Evolutionary conservation across 495 filamentous ascomycete genomes (phyloP), one percentile per base, ranked within the genome.

Genomic region (Jackrogersella minutella): DNA sequence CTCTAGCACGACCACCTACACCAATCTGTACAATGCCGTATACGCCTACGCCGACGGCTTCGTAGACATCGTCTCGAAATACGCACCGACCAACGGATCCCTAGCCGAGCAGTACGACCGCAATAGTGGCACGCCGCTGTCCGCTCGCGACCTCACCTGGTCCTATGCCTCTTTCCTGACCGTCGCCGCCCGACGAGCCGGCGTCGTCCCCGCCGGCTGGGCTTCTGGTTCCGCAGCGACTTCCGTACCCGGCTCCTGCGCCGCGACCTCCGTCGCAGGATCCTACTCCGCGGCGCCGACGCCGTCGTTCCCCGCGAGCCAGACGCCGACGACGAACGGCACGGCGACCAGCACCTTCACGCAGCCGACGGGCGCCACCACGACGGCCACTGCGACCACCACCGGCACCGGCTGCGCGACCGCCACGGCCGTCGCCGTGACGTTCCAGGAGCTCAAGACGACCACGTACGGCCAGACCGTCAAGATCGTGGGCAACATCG

Each of bases 31-130:
- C 31, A 76, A 77, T 19, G 85, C 85, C 11, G 81, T 89, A 10
- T 81, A 76, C 58, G 76, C 75, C n/a, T 90, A 90, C 59, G 88
- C 87, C 5, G 88, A 91, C 69, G 86, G 85, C 46, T 91, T 85
- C 68, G 67, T 90, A 36, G 74, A 79, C 33, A 73, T 88, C 55
- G 83, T 84, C 28, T 73, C 76, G 36, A 65, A 81, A 64, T 86
- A 80, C 76, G 82, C 71, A 26, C 76, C 47, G 26, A 41, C 77
- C 17, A 81, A 83, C 59, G 88, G 88, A 16, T 80, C 82, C 5
- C 58, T 90, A 10, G 73, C 84, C 9, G 88, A 91, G 72, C 88
- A 91, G 66, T 90, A 79, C 63, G 77, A 82, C 70, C 82, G 80
- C 57, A 69, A 75, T 40, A 75, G 72, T 51, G 88, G 88, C 40